Conservation (phyloP, 139 green algal genomes). For the Asterochloris sp. region DNA sequence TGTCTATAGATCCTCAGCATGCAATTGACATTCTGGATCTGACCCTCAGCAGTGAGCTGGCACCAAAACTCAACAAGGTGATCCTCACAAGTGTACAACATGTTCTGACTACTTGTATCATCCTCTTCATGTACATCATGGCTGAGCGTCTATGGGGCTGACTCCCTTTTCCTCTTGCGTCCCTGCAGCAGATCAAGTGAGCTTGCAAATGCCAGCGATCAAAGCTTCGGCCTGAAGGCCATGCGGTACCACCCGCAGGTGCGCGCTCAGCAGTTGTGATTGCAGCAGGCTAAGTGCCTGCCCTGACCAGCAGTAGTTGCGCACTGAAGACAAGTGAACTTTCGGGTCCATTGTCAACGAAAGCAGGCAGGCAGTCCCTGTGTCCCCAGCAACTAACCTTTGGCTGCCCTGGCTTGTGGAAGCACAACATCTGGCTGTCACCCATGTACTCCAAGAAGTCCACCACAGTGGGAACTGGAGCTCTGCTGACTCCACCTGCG, state of each 20-base stretch:
- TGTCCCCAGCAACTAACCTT: conserved; percentile 12
- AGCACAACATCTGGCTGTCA: conserved; percentile 56
- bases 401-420: conserved; percentile 51
- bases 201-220: not conserved
- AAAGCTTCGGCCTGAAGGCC: too few species aligned
- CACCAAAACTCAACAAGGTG: too few species aligned
- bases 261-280: not conserved
- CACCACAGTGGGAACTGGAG: conserved; percentile 41
- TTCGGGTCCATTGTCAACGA: not conserved
- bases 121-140: too few species aligned
- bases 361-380: not conserved
- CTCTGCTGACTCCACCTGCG: conserved; percentile 10
- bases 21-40: too few species aligned
- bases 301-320: not conserved
- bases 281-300: too few species aligned
- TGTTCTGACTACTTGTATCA: too few species aligned
- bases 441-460: conserved; percentile 72
- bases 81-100: too few species aligned
- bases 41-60: too few species aligned
- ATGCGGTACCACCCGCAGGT: not conserved
- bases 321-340: not conserved
- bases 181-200: too few species aligned
- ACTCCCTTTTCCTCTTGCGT: too few species aligned
- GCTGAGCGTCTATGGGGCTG: too few species aligned
- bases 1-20: too few species aligned